Conservation (phyloP, 2,329 filamentous ascomycete genomes). For the Herpotrichia juniperi region DNA sequence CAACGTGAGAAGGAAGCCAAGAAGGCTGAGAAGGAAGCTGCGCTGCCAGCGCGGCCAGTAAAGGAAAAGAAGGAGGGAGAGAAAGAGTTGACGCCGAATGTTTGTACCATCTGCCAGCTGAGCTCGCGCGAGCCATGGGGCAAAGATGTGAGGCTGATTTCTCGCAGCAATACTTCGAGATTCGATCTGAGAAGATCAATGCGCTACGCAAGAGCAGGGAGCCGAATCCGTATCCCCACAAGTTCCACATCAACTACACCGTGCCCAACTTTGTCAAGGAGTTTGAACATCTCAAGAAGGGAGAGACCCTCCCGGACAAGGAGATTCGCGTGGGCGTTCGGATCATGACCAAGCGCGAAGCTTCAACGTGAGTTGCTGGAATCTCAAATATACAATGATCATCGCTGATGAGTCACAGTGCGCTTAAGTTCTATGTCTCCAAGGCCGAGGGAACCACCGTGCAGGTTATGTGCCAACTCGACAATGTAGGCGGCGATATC, state of each 20-base stretch:
- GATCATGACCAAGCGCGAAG: slow-evolving; percentile 83
- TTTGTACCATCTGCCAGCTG: slow-evolving; percentile 50
- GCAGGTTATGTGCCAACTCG: slow-evolving; percentile 90
- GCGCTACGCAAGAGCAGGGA: slow-evolving; percentile 74
- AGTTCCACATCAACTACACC: slow-evolving; percentile 86
- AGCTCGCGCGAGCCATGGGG: not conserved
- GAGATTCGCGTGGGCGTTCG: slow-evolving; percentile 79
- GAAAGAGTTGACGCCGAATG: slow-evolving; percentile 75
- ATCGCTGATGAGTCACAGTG: slow-evolving; percentile 7
- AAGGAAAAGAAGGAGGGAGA: slow-evolving; percentile 71
- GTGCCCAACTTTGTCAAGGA: slow-evolving; percentile 79
- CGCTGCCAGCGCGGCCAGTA: slow-evolving; percentile 64
- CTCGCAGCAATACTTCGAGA: slow-evolving; percentile 88
- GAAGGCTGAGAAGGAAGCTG: slow-evolving; percentile 85
- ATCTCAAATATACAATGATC: not conserved
- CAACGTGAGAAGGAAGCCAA: slow-evolving; percentile 82
- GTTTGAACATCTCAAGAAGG: slow-evolving; percentile 83
- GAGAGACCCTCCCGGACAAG: slow-evolving; percentile 78
- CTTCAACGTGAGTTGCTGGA: slow-evolving; percentile 20
- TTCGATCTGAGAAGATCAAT: slow-evolving; percentile 82
- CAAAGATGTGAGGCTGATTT: slow-evolving; percentile 17
- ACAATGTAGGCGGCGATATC: slow-evolving; percentile 72
- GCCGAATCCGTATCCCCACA: slow-evolving; percentile 87
- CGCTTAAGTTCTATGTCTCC: slow-evolving; percentile 51
- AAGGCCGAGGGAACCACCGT: slow-evolving; percentile 76